A percentile compares a stretch with the other conserved stretches of the same genome.
Evolutionary conservation across 1,284 basidiomycete genomes (phyloP).

Genomic region (Cryptococcus maquisensis): DNA sequence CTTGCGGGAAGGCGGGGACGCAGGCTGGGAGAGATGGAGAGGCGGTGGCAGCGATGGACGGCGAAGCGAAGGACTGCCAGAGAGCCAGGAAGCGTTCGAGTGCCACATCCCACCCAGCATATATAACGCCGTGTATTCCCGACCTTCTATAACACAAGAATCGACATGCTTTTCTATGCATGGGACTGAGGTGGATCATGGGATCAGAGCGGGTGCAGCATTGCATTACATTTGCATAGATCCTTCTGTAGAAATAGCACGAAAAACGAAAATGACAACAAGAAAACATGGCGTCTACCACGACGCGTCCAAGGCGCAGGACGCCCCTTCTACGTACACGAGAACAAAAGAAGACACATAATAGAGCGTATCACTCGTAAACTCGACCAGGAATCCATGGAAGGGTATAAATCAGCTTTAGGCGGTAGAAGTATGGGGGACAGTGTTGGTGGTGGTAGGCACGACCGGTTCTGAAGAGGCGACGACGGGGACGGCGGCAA

Average conservation of each 20-base stretch:
- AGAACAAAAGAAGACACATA: too few species aligned
- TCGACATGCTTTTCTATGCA: too few species aligned
- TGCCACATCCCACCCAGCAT: not conserved
- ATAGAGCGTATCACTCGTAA: not conserved
- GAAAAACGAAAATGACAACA: not conserved
- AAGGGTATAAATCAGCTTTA: not conserved
- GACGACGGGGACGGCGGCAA: too few species aligned
- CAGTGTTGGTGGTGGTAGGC: slow-evolving; percentile 41
- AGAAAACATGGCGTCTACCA: too few species aligned
- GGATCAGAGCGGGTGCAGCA: too few species aligned
- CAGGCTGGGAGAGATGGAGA: not conserved
- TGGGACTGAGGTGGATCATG: too few species aligned
- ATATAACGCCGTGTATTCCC: not conserved
- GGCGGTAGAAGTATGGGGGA: slow-evolving; percentile 24
- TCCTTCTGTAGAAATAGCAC: not conserved
- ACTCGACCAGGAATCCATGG: not conserved
- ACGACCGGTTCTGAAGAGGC: slow-evolving; percentile 15
- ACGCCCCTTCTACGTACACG: too few species aligned
- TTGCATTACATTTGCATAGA: not conserved
- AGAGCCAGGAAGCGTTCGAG: too few species aligned
- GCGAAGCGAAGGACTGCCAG: not conserved
- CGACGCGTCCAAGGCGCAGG: too few species aligned
- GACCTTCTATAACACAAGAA: not conserved
- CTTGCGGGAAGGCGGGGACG: too few species aligned
- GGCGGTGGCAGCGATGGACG: not conserved